Evolutionary conservation across 1,284 basidiomycete species (phyloP).

Genomic region (Veloporphyrellus conicus): DNA sequence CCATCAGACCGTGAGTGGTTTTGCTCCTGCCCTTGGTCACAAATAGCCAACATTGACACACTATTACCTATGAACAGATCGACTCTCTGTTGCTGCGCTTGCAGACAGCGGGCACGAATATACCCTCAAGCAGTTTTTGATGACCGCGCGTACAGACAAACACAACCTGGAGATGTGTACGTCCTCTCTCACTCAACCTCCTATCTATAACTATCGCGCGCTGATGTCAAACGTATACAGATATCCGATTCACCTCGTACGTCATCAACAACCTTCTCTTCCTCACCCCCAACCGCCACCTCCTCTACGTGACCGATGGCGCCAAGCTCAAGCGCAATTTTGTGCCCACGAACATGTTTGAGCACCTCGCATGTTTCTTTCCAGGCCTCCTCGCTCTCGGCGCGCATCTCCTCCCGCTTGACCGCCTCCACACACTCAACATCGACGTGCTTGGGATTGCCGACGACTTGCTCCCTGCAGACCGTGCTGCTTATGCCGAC

Average conservation of each 20-base stretch:
- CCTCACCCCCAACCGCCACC: slow-evolving; percentile 56
- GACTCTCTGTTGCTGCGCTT: slow-evolving; percentile 55
- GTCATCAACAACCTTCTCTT: slow-evolving; percentile 64
- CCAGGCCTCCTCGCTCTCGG: slow-evolving; percentile 73
- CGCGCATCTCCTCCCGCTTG: slow-evolving; percentile 54
- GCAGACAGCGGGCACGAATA: slow-evolving; percentile 76
- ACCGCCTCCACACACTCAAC: slow-evolving; percentile 42
- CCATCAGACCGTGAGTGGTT: slow-evolving; percentile 40
- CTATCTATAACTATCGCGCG: neutral
- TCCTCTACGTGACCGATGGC: slow-evolving; percentile 68
- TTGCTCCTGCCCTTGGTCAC: neutral
- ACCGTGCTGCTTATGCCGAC: slow-evolving; percentile 33
- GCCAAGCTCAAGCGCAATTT: slow-evolving; percentile 19
- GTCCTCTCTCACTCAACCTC: slow-evolving; percentile 18
- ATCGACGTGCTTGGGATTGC: slow-evolving; percentile 40
- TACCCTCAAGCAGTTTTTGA: slow-evolving; percentile 65
- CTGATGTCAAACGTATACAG: slow-evolving; percentile 34
- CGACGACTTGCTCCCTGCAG: slow-evolving; percentile 33
- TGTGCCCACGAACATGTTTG: slow-evolving; percentile 52
- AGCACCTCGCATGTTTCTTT: slow-evolving; percentile 76
- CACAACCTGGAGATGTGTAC: slow-evolving; percentile 61
- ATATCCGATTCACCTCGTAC: slow-evolving; percentile 56
- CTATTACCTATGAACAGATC: slow-evolving; percentile 28
- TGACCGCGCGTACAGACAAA: slow-evolving; percentile 58
- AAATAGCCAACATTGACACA: slow-evolving; percentile 1